Evolutionary conservation across 1,284 basidiomycete genomes (phyloP).

Genomic region (Apiotrichum siamense): DNA sequence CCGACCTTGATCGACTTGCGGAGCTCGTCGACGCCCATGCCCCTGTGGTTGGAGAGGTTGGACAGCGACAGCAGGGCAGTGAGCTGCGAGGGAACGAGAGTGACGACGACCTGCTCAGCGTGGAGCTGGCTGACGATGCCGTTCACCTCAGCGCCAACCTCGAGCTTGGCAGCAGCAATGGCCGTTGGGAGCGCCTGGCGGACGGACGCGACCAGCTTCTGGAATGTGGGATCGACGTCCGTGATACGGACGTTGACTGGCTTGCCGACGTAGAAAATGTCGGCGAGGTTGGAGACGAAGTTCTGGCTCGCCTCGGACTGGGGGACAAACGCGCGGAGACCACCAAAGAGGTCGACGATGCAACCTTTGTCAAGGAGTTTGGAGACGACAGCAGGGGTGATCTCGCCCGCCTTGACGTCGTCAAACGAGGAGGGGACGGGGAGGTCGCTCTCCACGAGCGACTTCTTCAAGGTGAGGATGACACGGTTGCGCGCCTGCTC

Average conservation of each 20-base stretch:
- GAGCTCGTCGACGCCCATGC: slow-evolving; percentile 63
- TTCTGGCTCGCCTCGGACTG: slow-evolving; percentile 70
- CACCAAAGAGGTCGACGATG: slow-evolving; percentile 85
- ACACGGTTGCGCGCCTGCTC: slow-evolving; percentile 78
- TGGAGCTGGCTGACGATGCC: slow-evolving; percentile 72
- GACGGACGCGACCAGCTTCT: slow-evolving; percentile 76
- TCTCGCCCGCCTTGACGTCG: slow-evolving; percentile 61
- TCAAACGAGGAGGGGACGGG: slow-evolving; percentile 63
- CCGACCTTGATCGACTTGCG: slow-evolving; percentile 62
- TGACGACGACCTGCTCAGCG: slow-evolving; percentile 72
- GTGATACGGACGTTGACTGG: slow-evolving; percentile 82
- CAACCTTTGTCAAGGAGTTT: slow-evolving; percentile 71
- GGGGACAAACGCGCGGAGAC: slow-evolving; percentile 76
- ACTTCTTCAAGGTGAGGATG: slow-evolving; percentile 85
- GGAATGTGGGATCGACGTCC: slow-evolving; percentile 58
- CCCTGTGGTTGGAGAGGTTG: slow-evolving; percentile 77
- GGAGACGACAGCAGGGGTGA: slow-evolving; percentile 79
- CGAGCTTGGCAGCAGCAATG: slow-evolving; percentile 61
- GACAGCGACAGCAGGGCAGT: slow-evolving; percentile 78
- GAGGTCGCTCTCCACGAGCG: slow-evolving; percentile 72
- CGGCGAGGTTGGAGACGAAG: slow-evolving; percentile 58
- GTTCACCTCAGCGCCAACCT: slow-evolving; percentile 67
- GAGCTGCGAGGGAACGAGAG: slow-evolving; percentile 63
- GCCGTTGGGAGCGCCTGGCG: slow-evolving; percentile 64
- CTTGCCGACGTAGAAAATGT: slow-evolving; percentile 71